Conservation (phyloP, 1,284 basidiomycete genomes). For the Ganoderma resinaceum region DNA sequence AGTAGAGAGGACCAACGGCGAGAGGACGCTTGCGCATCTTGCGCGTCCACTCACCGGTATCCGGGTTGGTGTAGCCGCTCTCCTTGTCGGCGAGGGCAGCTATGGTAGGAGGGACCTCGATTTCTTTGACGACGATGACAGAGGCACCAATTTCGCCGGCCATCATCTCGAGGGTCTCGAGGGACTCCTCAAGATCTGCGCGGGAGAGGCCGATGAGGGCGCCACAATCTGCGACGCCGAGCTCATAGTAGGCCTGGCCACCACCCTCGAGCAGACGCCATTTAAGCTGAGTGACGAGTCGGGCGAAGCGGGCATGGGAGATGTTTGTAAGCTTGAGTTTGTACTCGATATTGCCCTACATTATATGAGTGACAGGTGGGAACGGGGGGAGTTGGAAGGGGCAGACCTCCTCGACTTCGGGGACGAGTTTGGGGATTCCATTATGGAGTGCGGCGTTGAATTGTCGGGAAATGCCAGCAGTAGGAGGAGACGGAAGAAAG, state of each 20-base stretch:
- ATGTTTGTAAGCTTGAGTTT: slow-evolving; percentile 83
- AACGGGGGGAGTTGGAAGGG: neutral
- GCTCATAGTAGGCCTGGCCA: slow-evolving; percentile 92
- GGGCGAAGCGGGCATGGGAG: slow-evolving; percentile 72
- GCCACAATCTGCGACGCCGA: slow-evolving; percentile 89
- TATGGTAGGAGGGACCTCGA: slow-evolving; percentile 69
- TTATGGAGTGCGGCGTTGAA: slow-evolving; percentile 31
- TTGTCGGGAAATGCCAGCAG: slow-evolving; percentile 40
- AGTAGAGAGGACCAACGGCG: neutral
- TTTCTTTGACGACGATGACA: slow-evolving; percentile 87
- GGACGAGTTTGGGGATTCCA: slow-evolving; percentile 65
- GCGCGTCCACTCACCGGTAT: slow-evolving; percentile 41
- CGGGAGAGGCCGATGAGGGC: slow-evolving; percentile 82
- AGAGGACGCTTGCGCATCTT: slow-evolving; percentile 37
- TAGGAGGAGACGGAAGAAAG: slow-evolving; percentile 62
- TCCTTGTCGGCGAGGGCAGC: slow-evolving; percentile 47
- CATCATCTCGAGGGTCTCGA: slow-evolving; percentile 91
- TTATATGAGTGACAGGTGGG: neutral
- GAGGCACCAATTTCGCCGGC: slow-evolving; percentile 91
- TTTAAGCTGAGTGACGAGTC: slow-evolving; percentile 92
- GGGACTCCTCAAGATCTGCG: slow-evolving; percentile 77
- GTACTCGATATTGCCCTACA: slow-evolving; percentile 83
- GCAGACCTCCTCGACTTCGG: slow-evolving; percentile 72
- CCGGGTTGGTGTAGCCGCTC: slow-evolving; percentile 38
- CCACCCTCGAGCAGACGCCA: slow-evolving; percentile 93